These are phyloP conservation scores for Yamadazyma kanchanaburiensis DNA, from an alignment of 1,139 yeast species.

Conservation along the genomic window DNA sequence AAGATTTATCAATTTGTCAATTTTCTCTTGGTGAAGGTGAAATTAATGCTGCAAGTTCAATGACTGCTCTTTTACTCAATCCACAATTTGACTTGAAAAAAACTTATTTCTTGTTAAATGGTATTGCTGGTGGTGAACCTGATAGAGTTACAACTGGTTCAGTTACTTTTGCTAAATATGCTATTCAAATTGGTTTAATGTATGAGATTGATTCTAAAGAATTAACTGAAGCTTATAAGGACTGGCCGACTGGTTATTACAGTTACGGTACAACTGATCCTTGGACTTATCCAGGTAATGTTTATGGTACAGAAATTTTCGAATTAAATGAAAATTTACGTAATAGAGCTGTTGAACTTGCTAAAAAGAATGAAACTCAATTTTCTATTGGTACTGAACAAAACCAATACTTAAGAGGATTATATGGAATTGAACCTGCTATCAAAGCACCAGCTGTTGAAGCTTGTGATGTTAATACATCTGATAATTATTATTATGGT, in stretches of 20 bases:
- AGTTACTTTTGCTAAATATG: constrained; percentile 59
- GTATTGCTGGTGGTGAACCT: constrained; percentile 68
- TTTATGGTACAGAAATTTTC: constrained; percentile 67
- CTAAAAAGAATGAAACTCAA: constrained; percentile 29
- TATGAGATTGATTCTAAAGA: constrained; percentile 50
- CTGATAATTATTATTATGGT: constrained; percentile 62
- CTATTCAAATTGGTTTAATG: constrained; percentile 61
- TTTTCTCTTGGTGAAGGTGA: constrained; percentile 69
- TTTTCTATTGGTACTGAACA: constrained; percentile 45
- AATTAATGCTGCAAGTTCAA: constrained; percentile 61
- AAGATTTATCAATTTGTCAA: constrained; percentile 55
- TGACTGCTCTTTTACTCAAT: constrained; percentile 53
- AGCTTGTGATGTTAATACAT: constrained; percentile 59
- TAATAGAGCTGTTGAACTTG: constrained; percentile 55
- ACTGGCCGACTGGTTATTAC: constrained; percentile 63
- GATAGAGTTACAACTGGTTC: constrained; percentile 46
- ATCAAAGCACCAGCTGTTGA: constrained; percentile 49
- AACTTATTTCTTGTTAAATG: constrained; percentile 62
- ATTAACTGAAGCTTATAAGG: constrained; percentile 45
- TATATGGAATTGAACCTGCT: constrained; percentile 42
- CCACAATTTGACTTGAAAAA: constrained; percentile 56
- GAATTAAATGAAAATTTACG: constrained; percentile 59
- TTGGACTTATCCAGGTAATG: constrained; percentile 48
- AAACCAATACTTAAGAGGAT: constrained; percentile 45
- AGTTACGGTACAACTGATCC: constrained; percentile 53